Base-by-base conservation (phyloP, 2,329 filamentous ascomycete genomes). In the Alternaria panax region DNA sequence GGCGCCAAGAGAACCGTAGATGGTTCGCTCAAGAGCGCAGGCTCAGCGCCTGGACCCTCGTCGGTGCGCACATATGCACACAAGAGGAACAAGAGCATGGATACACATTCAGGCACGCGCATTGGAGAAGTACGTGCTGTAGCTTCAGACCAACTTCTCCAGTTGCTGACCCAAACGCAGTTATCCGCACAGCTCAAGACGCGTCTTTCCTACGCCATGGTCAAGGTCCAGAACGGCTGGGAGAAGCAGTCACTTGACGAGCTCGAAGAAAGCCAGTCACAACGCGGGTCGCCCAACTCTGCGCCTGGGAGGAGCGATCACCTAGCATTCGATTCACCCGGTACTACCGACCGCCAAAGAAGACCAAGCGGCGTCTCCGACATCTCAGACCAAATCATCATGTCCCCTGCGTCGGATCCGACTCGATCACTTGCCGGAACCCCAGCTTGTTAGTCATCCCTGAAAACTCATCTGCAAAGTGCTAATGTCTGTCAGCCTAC, bases 181-280 rank as follows among this genome's bases (percentile, higher is more conserved):
- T 81, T 92, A 54, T 92, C 92, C 40, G 87, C 89, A 54, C 91
- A 94, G 73, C 85, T 98, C 52, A 90, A 90, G 74, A 89, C 92
- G 51, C 90, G 92, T 70, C 85, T 98, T 27, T 92, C 92, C 7
- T 97, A 97, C 78, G 94, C 94, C 65, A 95, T 96, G 86, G 86
- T 96, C 74, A 97, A 97, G 78, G 91, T 97, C 40, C 92, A 80
- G 64, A 89, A 96, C 73, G 92, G 92, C 59, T 95, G 93, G 90
- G 91, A 96, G 78, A 86, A 89, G 50, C 88, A 90, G 64, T 88
- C 88, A 18, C 87, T 95, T 58, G 88, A 90, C 55, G 91, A 94
- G 77, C 86, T 94, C 28, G 92, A 94, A 78, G 87, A 86, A 46
- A 80, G 92, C 40, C 87, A 91, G 9, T 92, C 91, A 1, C 88